Percentiles rank a stretch among this genome's conserved stretches.
Conservation (phyloP, 768 basidiomycete species). For the Clitopilus passeckerianus region DNA sequence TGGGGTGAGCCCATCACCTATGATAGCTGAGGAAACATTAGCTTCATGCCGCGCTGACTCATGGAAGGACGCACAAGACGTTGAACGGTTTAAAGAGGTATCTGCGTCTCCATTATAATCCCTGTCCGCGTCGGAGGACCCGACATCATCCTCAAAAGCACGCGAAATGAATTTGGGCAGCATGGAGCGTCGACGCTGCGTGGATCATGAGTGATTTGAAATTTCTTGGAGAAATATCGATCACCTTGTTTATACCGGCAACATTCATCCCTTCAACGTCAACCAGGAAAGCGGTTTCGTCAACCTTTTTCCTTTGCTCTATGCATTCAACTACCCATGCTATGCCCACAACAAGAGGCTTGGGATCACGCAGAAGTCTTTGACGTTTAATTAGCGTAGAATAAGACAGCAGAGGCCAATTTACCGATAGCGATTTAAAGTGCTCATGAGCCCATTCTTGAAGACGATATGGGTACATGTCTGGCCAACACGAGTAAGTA, state of each 20-base stretch:
- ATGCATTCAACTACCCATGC: constrained; percentile 88
- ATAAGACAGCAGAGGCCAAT: constrained; percentile 9
- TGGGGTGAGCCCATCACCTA: constrained; percentile 58
- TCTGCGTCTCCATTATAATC: constrained; percentile 25
- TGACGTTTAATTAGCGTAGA: background rate
- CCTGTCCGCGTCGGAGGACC: constrained; percentile 17
- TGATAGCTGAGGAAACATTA: constrained; percentile 24
- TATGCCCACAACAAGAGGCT: constrained; percentile 76
- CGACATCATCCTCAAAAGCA: constrained; percentile 13
- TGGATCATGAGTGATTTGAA: background rate
- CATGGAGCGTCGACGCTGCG: constrained; percentile 70
- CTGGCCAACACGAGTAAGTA: constrained; percentile 61
- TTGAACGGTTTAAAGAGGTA: constrained; percentile 39
- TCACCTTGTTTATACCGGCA: constrained; percentile 60
- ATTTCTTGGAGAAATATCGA: constrained; percentile 2
- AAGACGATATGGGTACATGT: constrained; percentile 82
- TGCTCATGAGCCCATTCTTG: constrained; percentile 77
- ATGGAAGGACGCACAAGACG: constrained; percentile 29
- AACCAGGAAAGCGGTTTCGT: constrained; percentile 61
- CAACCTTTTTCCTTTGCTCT: constrained; percentile 58
- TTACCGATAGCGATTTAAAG: constrained; percentile 67
- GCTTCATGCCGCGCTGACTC: background rate
- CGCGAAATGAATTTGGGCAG: constrained; percentile 55
- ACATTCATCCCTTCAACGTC: constrained; percentile 58
- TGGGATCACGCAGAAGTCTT: constrained; percentile 60